phyloP scores from a whole-genome alignment of 805 yeast species.

The Torulaspora microellipsoides region DNA sequence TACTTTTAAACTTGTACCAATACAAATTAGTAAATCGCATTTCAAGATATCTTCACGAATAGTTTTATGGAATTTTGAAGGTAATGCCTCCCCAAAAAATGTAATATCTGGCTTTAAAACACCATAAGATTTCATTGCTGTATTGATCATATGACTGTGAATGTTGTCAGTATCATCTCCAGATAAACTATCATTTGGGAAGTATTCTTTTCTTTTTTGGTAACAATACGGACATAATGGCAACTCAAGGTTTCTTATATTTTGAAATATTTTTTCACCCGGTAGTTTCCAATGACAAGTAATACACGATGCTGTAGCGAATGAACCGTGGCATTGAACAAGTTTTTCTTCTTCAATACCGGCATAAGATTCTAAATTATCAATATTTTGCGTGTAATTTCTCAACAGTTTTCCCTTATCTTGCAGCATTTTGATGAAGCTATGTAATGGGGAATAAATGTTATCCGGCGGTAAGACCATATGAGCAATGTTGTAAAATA shows the following conservation, averaged over 20 bases:
- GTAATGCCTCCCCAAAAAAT: slow-evolving; percentile 83
- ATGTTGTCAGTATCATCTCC: slow-evolving; percentile 10
- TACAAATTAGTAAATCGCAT: slow-evolving; percentile 77
- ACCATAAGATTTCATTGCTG: slow-evolving; percentile 53
- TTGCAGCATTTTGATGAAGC: slow-evolving; percentile 67
- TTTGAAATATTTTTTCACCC: slow-evolving; percentile 60
- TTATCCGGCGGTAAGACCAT: slow-evolving; percentile 73
- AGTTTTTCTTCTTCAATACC: slow-evolving; percentile 63
- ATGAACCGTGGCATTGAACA: slow-evolving; percentile 91
- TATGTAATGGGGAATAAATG: slow-evolving; percentile 71
- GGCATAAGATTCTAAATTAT: slow-evolving; percentile 76
- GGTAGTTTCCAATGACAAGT: slow-evolving; percentile 64
- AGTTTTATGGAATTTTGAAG: slow-evolving; percentile 58
- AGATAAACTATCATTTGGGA: slow-evolving; percentile 19
- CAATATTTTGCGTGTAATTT: slow-evolving; percentile 89
- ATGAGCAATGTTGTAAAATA: slow-evolving; percentile 83
- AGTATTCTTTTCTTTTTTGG: slow-evolving; percentile 37
- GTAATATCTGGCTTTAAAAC: slow-evolving; percentile 92
- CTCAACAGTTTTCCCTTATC: slow-evolving; percentile 73
- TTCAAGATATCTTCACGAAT: slow-evolving; percentile 54
- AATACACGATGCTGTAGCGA: slow-evolving; percentile 80
- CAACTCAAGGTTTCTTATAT: slow-evolving; percentile 53
- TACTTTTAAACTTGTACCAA: slow-evolving; percentile 88
- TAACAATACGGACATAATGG: slow-evolving; percentile 72
- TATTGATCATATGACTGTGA: slow-evolving; percentile 2